Conservation (phyloP, 768 basidiomycete species). For the Podaxis pistillaris region DNA sequence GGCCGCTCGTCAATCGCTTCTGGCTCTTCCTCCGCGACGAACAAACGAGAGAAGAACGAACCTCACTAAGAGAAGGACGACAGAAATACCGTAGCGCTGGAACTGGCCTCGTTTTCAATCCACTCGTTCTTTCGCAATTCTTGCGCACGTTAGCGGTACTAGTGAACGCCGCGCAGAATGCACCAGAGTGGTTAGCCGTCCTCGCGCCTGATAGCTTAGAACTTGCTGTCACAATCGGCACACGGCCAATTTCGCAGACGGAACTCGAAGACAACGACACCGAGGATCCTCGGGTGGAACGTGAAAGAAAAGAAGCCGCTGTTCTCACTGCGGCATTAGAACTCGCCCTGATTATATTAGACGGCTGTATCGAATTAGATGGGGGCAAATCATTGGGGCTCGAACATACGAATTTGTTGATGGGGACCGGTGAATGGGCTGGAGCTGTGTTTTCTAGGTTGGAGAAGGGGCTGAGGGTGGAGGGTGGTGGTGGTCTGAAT, state of each 20-base stretch:
- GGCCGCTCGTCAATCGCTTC: slow-evolving; percentile 90
- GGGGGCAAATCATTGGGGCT: slow-evolving; percentile 70
- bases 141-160: slow-evolving; percentile 76
- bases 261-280: slow-evolving; percentile 35
- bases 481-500: slow-evolving; percentile 65
- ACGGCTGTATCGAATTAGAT: slow-evolving; percentile 74
- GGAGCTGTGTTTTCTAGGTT: slow-evolving; percentile 58
- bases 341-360: slow-evolving; percentile 71
- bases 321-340: slow-evolving; percentile 78
- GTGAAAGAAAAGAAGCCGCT: slow-evolving; percentile 58
- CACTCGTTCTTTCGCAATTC: slow-evolving; percentile 74
- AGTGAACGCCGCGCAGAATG: slow-evolving; percentile 78
- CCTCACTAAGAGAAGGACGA: slow-evolving; percentile 51
- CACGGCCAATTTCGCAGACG: slow-evolving; percentile 52
- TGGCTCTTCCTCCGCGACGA: slow-evolving; percentile 92
- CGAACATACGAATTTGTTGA: slow-evolving; percentile 70
- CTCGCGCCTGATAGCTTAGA: slow-evolving; percentile 83
- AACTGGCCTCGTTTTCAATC: slow-evolving; percentile 78
- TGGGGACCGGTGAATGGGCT: slow-evolving; percentile 83
- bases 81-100: slow-evolving; percentile 69
- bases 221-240: slow-evolving; percentile 78
- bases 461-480: slow-evolving; percentile 60
- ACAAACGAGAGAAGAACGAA: slow-evolving; percentile 71
- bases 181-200: slow-evolving; percentile 76
- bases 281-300: slow-evolving; percentile 29